Base-by-base conservation (phyloP, 139 green algal species). In the Parachlorella kessleri region DNA sequence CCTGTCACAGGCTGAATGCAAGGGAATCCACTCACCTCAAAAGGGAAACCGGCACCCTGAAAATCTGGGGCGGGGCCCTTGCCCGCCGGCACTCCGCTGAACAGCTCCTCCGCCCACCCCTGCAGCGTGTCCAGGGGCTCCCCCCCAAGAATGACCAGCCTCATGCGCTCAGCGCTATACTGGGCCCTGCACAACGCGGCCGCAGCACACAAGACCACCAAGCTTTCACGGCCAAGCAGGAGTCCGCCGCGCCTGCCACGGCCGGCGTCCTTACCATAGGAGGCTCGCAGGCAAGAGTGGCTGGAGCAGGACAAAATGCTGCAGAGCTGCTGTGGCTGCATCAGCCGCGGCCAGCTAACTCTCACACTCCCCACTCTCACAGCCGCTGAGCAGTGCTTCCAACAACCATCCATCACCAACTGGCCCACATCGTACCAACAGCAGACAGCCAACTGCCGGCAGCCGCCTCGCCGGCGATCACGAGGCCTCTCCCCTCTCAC, bases 141-240 rank as follows among this genome's bases (percentile, higher is more conserved):
- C n/a, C 89, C 93, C 0, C 96, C 97, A 77, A 99, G 80, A 40
- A 99, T 76, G n/a, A 93, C 94, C 76, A 99, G 85, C n/a, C 65
- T 83, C 95, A 98, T 98, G 67, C 93, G 87, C 73, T 95, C 94
- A 28, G 96, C 94, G 54, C 83, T 89, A 88, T 99, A 99, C 42
- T 97, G 80, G 64, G 80, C 28, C 72, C 88, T 93, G 89, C 33
- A 54, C 14, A 59, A 14, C n/a, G n/a, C n/a, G n/a, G n/a, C n/a
- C n/a, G n/a, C n/a, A n/a, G n/a, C n/a, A n/a, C n/a, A n/a, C n/a
- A n/a, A n/a, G n/a, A n/a, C n/a, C n/a, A n/a, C n/a, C n/a, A n/a
- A n/a, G n/a, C n/a, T n/a, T n/a, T n/a, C n/a, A n/a, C n/a, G n/a
- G n/a, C n/a, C n/a, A n/a, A n/a, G n/a, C n/a, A n/a, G n/a, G n/a